phyloP scores from a whole-genome alignment of 306 rosid genomes.

The Quercus alba region DNA sequence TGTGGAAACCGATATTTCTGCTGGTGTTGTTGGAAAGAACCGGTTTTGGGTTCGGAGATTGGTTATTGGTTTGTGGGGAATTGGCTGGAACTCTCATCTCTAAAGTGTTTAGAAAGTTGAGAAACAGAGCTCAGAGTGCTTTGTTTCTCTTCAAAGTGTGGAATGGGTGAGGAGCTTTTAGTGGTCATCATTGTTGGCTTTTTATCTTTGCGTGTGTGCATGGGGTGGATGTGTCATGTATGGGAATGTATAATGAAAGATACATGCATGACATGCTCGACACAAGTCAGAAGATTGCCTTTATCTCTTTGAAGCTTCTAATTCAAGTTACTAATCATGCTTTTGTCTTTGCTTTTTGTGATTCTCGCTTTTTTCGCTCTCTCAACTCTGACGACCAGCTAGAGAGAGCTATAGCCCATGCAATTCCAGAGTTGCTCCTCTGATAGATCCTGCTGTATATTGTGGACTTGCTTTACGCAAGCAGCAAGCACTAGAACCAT shows the following conservation, averaged over 20 bases:
- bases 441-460: no score
- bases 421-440: not conserved
- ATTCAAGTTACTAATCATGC: slow-evolving; percentile 25
- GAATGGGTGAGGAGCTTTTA: slow-evolving; percentile 43
- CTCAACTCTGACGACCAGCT: not conserved
- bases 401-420: not conserved
- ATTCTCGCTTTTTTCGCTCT: slow-evolving; percentile 5
- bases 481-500: not conserved
- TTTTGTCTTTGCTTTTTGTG: slow-evolving; percentile 23
- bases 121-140: slow-evolving; percentile 5
- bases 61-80: slow-evolving; percentile 36
- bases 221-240: slow-evolving; percentile 13
- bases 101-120: not conserved
- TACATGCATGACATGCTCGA: slow-evolving; percentile 25
- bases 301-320: slow-evolving; percentile 48
- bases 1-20: slow-evolving; percentile 20
- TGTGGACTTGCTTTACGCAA: not conserved
- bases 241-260: not conserved
- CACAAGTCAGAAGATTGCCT: slow-evolving; percentile 34
- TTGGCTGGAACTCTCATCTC: slow-evolving; percentile 77
- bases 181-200: slow-evolving; percentile 46
- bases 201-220: slow-evolving; percentile 68
- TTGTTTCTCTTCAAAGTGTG: slow-evolving; percentile 10
- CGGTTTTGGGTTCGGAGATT: slow-evolving; percentile 34
- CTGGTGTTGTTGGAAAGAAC: slow-evolving; percentile 13